phyloP scores from a whole-genome alignment of 331 rosid genomes.

The Telfairia occidentalis region DNA sequence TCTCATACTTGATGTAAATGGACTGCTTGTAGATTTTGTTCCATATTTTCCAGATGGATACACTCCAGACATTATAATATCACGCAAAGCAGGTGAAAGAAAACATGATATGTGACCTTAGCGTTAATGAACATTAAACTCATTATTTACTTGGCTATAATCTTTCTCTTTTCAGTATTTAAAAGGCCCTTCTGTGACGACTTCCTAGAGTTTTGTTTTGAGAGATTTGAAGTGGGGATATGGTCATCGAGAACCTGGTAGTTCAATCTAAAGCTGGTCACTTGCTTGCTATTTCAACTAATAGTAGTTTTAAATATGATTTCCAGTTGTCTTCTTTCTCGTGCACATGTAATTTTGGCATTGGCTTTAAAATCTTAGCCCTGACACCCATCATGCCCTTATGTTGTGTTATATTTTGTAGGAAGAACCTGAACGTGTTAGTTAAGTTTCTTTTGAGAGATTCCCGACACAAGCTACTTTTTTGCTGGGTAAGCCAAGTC shows the following conservation, averaged over 20 bases:
- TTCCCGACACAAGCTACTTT: slow-evolving; percentile 48
- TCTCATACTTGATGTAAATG: slow-evolving; percentile 88
- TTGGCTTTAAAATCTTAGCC: not conserved
- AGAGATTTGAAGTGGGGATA: slow-evolving; percentile 83
- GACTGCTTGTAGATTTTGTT: slow-evolving; percentile 73
- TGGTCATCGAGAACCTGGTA: slow-evolving; percentile 92
- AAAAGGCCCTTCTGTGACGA: slow-evolving; percentile 66
- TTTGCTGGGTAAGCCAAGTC: slow-evolving; percentile 67
- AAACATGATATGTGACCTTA: not conserved
- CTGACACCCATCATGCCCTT: not conserved
- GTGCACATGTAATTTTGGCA: not conserved
- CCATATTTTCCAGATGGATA: slow-evolving; percentile 12
- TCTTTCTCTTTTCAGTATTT: slow-evolving; percentile 40
- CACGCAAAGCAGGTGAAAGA: slow-evolving; percentile 49
- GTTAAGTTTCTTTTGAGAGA: slow-evolving; percentile 40
- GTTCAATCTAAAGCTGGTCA: slow-evolving; percentile 15
- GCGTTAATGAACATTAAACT: not conserved
- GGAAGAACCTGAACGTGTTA: slow-evolving; percentile 44
- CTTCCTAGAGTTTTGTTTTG: slow-evolving; percentile 73
- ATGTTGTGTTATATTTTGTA: slow-evolving; percentile 23
- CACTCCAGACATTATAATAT: slow-evolving; percentile 38
- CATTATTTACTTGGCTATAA: not conserved
- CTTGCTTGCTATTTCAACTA: slow-evolving; percentile 9
- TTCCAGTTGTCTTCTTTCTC: slow-evolving; percentile 3
- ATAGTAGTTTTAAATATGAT: slow-evolving; percentile 8